Base-by-base conservation (phyloP, 2,329 filamentous ascomycete genomes). In the Sordariomycetes sp. region DNA sequence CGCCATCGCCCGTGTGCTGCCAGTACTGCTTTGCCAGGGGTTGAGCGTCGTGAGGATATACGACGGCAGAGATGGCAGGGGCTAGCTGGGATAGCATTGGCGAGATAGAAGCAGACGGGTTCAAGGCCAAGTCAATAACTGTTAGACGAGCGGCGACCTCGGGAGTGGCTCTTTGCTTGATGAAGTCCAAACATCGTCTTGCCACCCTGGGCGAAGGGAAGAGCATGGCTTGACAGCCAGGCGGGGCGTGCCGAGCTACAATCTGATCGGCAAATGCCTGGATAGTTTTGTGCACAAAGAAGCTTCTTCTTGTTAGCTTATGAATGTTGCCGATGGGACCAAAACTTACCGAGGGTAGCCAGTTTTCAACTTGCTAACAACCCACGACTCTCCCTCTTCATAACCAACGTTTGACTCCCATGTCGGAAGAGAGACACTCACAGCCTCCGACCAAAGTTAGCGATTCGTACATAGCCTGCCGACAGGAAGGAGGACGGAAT, bases 381-480 rank as follows among this genome's bases (percentile, higher is more conserved):
- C 85, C 81, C 86, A 92, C 37, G 79, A 66, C 53, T 93, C 73
- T 33, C 87, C 90, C 58, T 98, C 87, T 57, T 98, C 92, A 52
- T 98, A 98, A 26, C 78, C 90, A 25, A 98, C 69, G 49, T 94
- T 96, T 44, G 87, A 70, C 44, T 70, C 72, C 92, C 92, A 98
- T 61, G 87, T 93, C 25, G 92, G 92, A 18, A 98, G 66, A 12
- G 92, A 96, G 27, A 96, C 90, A 57, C 90, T 96, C 44, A 96
- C 86, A 43, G 90, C 92, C 88, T 95, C 35, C 10, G 18, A 19
- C 8, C 25, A 8, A 8, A 3, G 25, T 28, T 16, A 28, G 25
- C 8, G 5, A 24, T 24, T 8, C 8, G 17, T 14, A 28, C 25
- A 28, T 16, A 10, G 8, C 25, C 7, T 27, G 18, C 23, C 2